A percentile compares a stretch with the other conserved stretches of the same genome.
Evolutionary conservation across 1,139 yeast species (phyloP).

Genomic region (Geotrichum klebahnii): DNA sequence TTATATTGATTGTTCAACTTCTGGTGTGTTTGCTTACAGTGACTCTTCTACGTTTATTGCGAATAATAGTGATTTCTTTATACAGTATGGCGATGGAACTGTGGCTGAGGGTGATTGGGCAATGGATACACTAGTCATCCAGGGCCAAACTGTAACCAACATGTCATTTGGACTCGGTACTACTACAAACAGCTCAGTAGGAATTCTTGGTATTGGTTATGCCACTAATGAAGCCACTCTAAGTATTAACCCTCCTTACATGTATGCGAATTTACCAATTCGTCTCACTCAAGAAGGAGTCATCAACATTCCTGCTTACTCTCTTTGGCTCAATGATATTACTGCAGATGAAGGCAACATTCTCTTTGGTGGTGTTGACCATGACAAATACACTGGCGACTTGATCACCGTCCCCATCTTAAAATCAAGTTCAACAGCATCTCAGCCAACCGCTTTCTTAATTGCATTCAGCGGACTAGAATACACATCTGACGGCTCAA

Average conservation of each 20-base stretch:
- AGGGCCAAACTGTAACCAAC: conserved; percentile 21
- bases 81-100: conserved; percentile 32
- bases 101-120: conserved; percentile 50
- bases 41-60: conserved; percentile 16
- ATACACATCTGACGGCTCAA: conserved; percentile 14
- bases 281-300: conserved; percentile 47
- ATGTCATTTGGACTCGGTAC: conserved; percentile 35
- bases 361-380: conserved; percentile 58
- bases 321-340: conserved; percentile 49
- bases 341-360: conserved; percentile 47
- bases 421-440: conserved; percentile 14
- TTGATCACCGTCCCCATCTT: conserved; percentile 36
- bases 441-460: conserved; percentile 19
- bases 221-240: conserved; percentile 26
- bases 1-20: conserved; percentile 17
- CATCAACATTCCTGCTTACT: conserved; percentile 49
- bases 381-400: conserved; percentile 49
- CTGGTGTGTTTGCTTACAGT: conserved; percentile 16
- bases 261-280: conserved; percentile 46
- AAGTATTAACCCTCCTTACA: conserved; percentile 24
- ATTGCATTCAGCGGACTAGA: conserved; percentile 20
- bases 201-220: conserved; percentile 37
- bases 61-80: conserved; percentile 27
- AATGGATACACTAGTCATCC: conserved; percentile 40
- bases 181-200: conserved; percentile 33